Conservation (phyloP, 805 yeast genomes). For the Starmera dryadoides region DNA sequence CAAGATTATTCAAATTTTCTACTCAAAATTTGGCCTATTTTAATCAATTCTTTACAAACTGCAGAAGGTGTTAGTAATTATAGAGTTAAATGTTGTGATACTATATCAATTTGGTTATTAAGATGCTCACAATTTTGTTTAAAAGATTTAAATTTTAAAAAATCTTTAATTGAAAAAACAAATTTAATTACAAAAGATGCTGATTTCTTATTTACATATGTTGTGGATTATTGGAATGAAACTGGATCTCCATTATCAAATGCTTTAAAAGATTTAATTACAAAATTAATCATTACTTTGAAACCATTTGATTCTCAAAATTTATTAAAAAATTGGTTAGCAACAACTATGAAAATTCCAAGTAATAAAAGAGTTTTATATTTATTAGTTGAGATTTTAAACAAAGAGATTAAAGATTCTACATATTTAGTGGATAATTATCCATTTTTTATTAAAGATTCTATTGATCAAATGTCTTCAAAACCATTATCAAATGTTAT, state of each 20-base stretch:
- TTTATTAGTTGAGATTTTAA: constrained; percentile 49
- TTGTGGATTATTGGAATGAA: constrained; percentile 65
- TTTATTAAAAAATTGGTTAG: constrained; percentile 39
- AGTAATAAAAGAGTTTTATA: constrained; percentile 53
- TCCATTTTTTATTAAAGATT: constrained; percentile 38
- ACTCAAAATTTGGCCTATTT: constrained; percentile 14
- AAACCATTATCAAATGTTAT: constrained; percentile 61
- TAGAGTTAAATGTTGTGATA: constrained; percentile 45
- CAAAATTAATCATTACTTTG: constrained; percentile 40
- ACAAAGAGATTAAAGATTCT: constrained; percentile 36
- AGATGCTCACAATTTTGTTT: constrained; percentile 38
- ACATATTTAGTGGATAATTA: constrained; percentile 31
- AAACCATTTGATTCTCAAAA: constrained; percentile 19
- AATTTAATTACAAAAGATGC: constrained; percentile 13
- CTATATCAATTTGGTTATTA: constrained; percentile 57
- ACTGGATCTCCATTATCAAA: constrained; percentile 66
- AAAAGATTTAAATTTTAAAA: constrained; percentile 9
- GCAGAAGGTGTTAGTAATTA: constrained; percentile 28
- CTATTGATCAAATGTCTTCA: constrained; percentile 44
- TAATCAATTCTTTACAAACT: constrained; percentile 24
- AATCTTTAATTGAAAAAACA: constrained; percentile 4
- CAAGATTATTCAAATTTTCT: constrained; percentile 9
- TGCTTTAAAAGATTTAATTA: constrained; percentile 55
- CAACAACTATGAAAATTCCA: constrained; percentile 34
- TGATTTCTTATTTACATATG: constrained; percentile 37